Conservation (phyloP, 805 yeast species). For the Zygoascus biomembranicola region DNA sequence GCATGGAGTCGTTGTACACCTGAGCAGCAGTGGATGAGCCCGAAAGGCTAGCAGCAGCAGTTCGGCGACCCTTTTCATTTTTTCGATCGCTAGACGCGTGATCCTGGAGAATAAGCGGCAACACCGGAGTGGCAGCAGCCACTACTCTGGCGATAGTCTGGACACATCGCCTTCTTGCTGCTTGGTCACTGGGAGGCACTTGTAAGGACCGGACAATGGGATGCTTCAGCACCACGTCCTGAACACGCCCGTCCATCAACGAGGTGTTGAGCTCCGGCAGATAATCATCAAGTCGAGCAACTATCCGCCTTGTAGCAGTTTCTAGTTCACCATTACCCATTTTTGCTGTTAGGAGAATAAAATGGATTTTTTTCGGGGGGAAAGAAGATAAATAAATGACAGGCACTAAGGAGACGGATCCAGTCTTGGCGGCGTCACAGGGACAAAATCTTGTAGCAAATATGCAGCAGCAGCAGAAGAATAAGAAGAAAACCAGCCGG, state of each 20-base stretch:
- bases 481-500: too few species aligned
- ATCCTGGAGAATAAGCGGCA: slow-evolving; percentile 20
- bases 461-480: too few species aligned
- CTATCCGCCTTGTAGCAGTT: slow-evolving; percentile 8
- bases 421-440: too few species aligned
- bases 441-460: too few species aligned
- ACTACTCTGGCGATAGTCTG: slow-evolving; percentile 15
- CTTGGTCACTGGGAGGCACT: slow-evolving; percentile 24
- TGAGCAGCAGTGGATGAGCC: slow-evolving; percentile 1
- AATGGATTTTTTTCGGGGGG: not conserved
- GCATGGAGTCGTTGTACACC: not conserved
- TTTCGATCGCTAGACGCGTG: slow-evolving; percentile 6
- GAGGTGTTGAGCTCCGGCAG: slow-evolving; percentile 22
- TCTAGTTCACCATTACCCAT: not conserved
- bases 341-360: not conserved
- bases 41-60: not conserved
- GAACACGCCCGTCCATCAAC: slow-evolving; percentile 23
- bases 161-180: slow-evolving; percentile 21
- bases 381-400: not conserved
- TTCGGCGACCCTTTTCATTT: not conserved
- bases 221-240: slow-evolving; percentile 23
- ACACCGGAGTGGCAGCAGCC: slow-evolving; percentile 20
- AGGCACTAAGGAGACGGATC: not conserved
- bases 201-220: slow-evolving; percentile 21
- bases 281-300: slow-evolving; percentile 19